A percentile compares a stretch with the other conserved stretches of the same genome.
These are phyloP conservation scores for Metschnikowia proteae DNA, from an alignment of 805 yeast genomes.

Conservation along the genomic window DNA sequence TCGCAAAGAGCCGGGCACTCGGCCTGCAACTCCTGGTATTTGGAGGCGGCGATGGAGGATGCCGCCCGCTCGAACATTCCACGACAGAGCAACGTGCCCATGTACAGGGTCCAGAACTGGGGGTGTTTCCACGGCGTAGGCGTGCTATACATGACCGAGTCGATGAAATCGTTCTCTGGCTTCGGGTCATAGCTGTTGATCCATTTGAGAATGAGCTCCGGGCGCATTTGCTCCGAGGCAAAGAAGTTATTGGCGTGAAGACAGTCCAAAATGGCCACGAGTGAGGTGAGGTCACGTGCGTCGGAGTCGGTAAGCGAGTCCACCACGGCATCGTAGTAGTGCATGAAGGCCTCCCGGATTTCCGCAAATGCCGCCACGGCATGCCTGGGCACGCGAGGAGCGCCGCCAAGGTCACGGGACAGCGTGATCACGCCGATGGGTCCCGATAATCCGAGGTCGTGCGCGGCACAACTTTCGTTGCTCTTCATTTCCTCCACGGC, in stretches of 20 bases:
- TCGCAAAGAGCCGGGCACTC: slow-evolving; percentile 30
- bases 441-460: slow-evolving; percentile 17
- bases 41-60: slow-evolving; percentile 42
- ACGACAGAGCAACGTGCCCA: slow-evolving; percentile 54
- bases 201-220: slow-evolving; percentile 54
- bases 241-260: slow-evolving; percentile 50
- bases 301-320: slow-evolving; percentile 20
- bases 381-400: slow-evolving; percentile 7
- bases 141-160: slow-evolving; percentile 41
- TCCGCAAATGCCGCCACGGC: slow-evolving; percentile 25
- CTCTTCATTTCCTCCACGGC: slow-evolving; percentile 40
- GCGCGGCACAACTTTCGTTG: slow-evolving; percentile 16
- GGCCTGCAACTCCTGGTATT: slow-evolving; percentile 36
- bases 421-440: slow-evolving; percentile 32
- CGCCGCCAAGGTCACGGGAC: slow-evolving; percentile 13
- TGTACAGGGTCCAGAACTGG: slow-evolving; percentile 58
- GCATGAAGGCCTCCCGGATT: slow-evolving; percentile 12
- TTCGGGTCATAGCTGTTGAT: slow-evolving; percentile 65
- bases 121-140: slow-evolving; percentile 47
- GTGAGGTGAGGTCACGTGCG: slow-evolving; percentile 31
- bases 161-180: slow-evolving; percentile 52
- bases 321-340: slow-evolving; percentile 21
- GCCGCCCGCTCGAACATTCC: slow-evolving; percentile 60
- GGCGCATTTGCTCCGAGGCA: slow-evolving; percentile 34
- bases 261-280: slow-evolving; percentile 53